These are phyloP conservation scores for Fistulifera solaris DNA, from an alignment of 108 stramenopile genomes.

Conservation along the genomic window DNA sequence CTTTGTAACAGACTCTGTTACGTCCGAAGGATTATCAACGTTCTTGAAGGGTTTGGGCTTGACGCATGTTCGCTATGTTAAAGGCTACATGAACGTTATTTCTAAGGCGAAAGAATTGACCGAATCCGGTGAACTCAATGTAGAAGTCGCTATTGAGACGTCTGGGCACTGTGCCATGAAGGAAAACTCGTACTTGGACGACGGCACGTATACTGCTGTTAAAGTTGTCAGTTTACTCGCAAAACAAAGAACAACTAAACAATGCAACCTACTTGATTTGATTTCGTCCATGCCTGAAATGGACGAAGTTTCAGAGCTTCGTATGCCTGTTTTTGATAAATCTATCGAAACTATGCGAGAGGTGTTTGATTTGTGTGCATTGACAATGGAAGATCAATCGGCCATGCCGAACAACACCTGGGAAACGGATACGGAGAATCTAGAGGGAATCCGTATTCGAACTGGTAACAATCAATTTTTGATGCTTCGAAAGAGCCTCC, in stretches of 20 bases:
- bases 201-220: constrained; percentile 82
- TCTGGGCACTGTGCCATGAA: constrained; percentile 72
- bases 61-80: constrained; percentile 61
- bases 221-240: constrained; percentile 47
- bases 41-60: constrained; percentile 56
- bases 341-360: constrained; percentile 39
- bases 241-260: constrained; percentile 9
- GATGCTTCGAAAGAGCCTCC: constrained; percentile 74
- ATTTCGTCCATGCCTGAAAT: constrained; percentile 56
- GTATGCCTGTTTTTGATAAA: constrained; percentile 46
- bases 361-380: constrained; percentile 36
- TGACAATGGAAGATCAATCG: constrained; percentile 20
- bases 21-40: constrained; percentile 49
- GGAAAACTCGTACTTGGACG: constrained; percentile 75
- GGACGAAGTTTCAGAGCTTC: constrained; percentile 51
- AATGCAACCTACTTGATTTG: constrained; percentile 38
- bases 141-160: constrained; percentile 80
- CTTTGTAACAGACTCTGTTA: constrained; percentile 76
- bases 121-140: constrained; percentile 48
- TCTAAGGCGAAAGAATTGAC: constrained; percentile 57
- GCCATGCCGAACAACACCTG: constrained; percentile 14
- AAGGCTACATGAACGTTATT: constrained; percentile 84
- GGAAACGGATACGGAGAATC: constrained; percentile 60
- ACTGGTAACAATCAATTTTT: constrained; percentile 57
- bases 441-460: constrained; percentile 68